Percentiles rank a stretch among this genome's conserved stretches.
Conservation (phyloP, 2,329 filamentous ascomycete species). For the Trichoderma simmonsii region DNA sequence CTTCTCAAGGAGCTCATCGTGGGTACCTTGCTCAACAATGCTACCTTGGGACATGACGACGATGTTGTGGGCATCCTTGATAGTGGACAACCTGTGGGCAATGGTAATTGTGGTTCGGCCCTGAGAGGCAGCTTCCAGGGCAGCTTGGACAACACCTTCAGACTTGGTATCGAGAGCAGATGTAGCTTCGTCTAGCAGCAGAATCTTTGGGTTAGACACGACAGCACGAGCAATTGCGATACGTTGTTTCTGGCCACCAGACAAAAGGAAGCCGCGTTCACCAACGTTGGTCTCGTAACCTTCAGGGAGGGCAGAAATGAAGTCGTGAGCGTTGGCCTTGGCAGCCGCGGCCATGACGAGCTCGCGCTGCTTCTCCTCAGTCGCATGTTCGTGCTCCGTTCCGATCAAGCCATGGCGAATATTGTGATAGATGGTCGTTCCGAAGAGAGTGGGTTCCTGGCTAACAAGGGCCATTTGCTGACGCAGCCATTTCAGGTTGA, state of each 20-base stretch:
- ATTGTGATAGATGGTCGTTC: conserved; percentile 84
- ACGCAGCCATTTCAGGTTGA: conserved; percentile 88
- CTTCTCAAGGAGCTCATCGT: conserved; percentile 70
- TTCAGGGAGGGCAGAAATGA: conserved; percentile 77
- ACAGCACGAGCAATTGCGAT: conserved; percentile 91
- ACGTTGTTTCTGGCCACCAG: conserved; percentile 94
- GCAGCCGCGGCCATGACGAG: conserved; percentile 78
- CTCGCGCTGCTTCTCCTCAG: conserved; percentile 64
- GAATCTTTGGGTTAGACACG: conserved; percentile 85
- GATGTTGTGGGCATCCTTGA: conserved; percentile 92
- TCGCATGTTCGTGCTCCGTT: conserved; percentile 65
- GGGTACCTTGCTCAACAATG: conserved; percentile 89
- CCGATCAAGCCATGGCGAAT: conserved; percentile 87
- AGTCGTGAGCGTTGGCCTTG: conserved; percentile 93
- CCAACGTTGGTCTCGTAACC: conserved; percentile 92
- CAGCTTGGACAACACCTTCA: conserved; percentile 90
- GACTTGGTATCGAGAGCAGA: conserved; percentile 91
- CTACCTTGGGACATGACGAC: conserved; percentile 82
- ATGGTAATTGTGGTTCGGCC: conserved; percentile 95
- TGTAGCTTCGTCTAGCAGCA: conserved; percentile 92
- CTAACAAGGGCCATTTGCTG: conserved; percentile 91
- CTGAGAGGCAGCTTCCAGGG: conserved; percentile 78
- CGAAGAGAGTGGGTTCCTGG: conserved; percentile 89
- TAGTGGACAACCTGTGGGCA: conserved; percentile 90
- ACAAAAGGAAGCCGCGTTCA: conserved; percentile 86